phyloP scores from a whole-genome alignment of 1,284 basidiomycete genomes.

The Tylopilus orsonianus region DNA sequence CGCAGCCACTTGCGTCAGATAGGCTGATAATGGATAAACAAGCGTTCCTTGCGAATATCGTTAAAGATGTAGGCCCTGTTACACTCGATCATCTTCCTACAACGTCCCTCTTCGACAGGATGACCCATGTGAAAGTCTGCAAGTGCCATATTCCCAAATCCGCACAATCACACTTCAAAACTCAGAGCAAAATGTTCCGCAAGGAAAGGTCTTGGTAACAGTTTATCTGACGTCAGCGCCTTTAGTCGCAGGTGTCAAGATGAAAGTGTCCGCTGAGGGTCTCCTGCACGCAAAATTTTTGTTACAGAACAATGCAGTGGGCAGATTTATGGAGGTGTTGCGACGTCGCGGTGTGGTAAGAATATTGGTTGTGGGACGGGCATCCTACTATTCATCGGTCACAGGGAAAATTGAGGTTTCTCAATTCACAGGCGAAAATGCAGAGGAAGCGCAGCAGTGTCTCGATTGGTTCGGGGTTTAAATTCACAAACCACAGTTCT shows the following conservation, averaged over 20 bases:
- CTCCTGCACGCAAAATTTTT: constrained; percentile 38
- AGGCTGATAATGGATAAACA: constrained; percentile 53
- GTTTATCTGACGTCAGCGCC: constrained; percentile 41
- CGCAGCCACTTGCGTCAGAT: constrained; percentile 38
- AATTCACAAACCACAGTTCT: constrained; percentile 25
- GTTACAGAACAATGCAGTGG: constrained; percentile 34
- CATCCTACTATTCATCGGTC: constrained; percentile 8
- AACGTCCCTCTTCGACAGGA: constrained; percentile 31
- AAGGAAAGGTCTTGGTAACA: constrained; percentile 33
- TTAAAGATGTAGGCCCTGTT: constrained; percentile 21
- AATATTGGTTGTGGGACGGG: neutral
- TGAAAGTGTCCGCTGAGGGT: constrained; percentile 24
- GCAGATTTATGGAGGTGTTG: constrained; percentile 42
- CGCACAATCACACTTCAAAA: constrained; percentile 41
- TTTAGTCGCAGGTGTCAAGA: constrained; percentile 36
- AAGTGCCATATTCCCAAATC: constrained; percentile 46
- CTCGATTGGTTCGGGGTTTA: constrained; percentile 31
- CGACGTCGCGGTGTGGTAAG: constrained; percentile 45
- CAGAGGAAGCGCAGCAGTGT: constrained; percentile 23
- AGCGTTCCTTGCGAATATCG: constrained; percentile 50
- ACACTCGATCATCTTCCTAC: constrained; percentile 17
- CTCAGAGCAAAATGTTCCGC: constrained; percentile 19
- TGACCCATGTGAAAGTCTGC: constrained; percentile 42
- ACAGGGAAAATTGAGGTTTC: constrained; percentile 32
- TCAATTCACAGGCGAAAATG: constrained; percentile 14